Base-by-base conservation (phyloP, 2,329 filamentous ascomycete genomes). In the Aschersonia sp. region DNA sequence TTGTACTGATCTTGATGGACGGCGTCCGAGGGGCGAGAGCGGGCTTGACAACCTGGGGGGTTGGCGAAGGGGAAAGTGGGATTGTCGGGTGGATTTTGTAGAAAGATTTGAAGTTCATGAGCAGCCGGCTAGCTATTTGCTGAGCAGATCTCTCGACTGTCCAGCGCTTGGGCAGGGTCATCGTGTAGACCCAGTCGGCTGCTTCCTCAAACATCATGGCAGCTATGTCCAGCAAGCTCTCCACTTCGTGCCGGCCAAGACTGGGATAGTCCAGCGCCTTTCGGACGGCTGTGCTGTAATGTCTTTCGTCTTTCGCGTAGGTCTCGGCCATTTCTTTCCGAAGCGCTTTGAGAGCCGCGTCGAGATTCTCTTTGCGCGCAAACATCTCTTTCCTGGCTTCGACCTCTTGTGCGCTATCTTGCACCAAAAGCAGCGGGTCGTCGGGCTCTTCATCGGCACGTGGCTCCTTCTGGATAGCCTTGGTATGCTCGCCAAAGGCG, bases 321-420 rank as follows among this genome's bases (percentile, higher is more conserved):
- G 61, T 66, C 51, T 67, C 63, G 8, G 69, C 63, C 66, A 71
- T 68, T 53, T 70, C 68, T 51, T 60, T 64, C 43, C 63, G 63
- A 47, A 71, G 47, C 8, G 68, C 68, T 48, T 60, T 66, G 22
- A 71, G 59, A 37, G 83, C 74, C 42, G 75, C 69, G 46, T 76
- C 71, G 29, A 79, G 65, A 57, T 87, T 81, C 56, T 76, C 73
- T 54, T 79, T 79, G 53, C 78, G 76, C 49, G 78, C 75, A 61
- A 80, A 81, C 68, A 79, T 76, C 57, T 79, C 75, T 48, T 73
- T 75, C 32, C 67, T 59, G 43, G 80, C 81, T 55, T 76, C 78
- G 9, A 78, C 78, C 55, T 75, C 66, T 47, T 66, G 58, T 2
- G 61, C 64, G 53, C 62, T 67, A 29, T 68, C 65, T 50, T 69